Evolutionary conservation across 192 early-diverging fungal species (phyloP), one percentile per base, ranked within the genome.

Genomic region (Neocallimastix lanati): DNA sequence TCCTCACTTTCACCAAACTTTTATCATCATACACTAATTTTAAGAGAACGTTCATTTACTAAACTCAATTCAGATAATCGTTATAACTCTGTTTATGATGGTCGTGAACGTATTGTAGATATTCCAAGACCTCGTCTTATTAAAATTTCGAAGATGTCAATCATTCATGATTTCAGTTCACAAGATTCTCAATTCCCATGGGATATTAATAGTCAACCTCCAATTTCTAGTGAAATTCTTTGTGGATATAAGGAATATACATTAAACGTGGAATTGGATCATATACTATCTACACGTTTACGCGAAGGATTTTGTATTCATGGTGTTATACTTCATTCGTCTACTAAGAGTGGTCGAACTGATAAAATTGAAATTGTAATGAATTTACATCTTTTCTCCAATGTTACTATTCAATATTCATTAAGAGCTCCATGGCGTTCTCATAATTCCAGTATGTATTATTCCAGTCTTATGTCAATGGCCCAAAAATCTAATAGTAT

Each of bases 271-370:
- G 88, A 88, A 77, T 84, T 92, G 12, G 84, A 85, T 76, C 84
- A 88, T 79, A 80, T 92, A 27, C 87, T 94, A 18, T 86, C 87
- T n/a, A 84, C 88, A 9, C 86, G 93, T 21, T 86, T 93, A 50
- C 82, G 88, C 33, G 92, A 94, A 79, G 93, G 93, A 1, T 94
- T 93, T 80, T 84, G 83, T 15, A 82, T 93, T 35, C 86, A 88
- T 76, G 88, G 82, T 29, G 83, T 94, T 36, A 82, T 82, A 29
- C 79, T 90, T 30, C 81, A 81, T 83, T 76, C 80, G 83, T 82
- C n/a, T 81, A 78, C 35, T 21, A 78, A 21, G 76, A 79, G 15
- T 84, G 33, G 28, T 29, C 28, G 30, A 13, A 21, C 28, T 79
- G 85, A 92, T 83, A 85, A 88, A 28, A 85, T 92, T n/a, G 84